Conservation (phyloP, 495 filamentous ascomycete species). For the Tuber indicum region DNA sequence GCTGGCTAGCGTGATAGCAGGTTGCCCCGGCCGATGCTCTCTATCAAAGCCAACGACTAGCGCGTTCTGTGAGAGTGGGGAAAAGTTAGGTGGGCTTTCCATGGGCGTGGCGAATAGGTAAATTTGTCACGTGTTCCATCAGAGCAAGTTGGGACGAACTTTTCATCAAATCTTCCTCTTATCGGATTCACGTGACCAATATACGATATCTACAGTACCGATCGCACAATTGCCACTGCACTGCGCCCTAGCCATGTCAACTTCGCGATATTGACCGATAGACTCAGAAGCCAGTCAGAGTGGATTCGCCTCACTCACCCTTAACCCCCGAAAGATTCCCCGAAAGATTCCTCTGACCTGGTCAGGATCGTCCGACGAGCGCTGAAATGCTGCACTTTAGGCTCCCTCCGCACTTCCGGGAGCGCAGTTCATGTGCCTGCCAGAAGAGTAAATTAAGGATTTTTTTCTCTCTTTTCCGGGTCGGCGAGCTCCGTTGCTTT, state of each 20-base stretch:
- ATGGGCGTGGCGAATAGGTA: too few species aligned
- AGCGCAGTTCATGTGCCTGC: not conserved
- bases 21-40: too few species aligned
- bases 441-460: too few species aligned
- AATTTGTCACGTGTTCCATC: too few species aligned
- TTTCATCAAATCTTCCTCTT: too few species aligned
- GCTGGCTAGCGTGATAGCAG: too few species aligned
- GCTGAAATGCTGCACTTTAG: not conserved
- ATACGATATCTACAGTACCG: not conserved
- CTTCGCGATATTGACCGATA: not conserved
- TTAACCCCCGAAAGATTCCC: not conserved
- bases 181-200: too few species aligned
- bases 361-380: not conserved
- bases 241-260: not conserved
- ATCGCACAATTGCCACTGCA: not conserved
- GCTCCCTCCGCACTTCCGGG: not conserved
- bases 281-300: not conserved
- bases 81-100: too few species aligned
- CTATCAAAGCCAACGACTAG: too few species aligned
- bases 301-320: not conserved
- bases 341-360: not conserved
- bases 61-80: too few species aligned
- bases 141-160: too few species aligned
- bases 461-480: too few species aligned
- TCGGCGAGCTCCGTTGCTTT: not conserved